Evolutionary conservation across 2,329 filamentous ascomycete species (phyloP), one percentile per base, ranked within the genome.

Genomic region (Cercospora sojina): DNA sequence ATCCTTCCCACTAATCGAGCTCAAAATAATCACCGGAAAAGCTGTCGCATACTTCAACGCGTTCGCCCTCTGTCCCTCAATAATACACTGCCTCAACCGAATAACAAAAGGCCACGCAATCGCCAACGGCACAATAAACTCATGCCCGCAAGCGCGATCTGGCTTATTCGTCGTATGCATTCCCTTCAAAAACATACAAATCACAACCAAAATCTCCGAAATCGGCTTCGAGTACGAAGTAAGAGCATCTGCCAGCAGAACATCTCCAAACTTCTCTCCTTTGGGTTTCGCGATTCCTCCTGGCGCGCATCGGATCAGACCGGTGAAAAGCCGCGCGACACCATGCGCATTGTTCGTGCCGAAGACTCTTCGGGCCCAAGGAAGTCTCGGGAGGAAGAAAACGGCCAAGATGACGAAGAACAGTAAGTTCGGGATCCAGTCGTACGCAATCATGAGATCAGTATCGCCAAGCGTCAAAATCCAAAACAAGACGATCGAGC

Each of bases 181-280:
- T 3, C 86, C 86, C 3, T 85, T 80, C 1, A 86, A 86, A 75
- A 96, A 87, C 94, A 97, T 97, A 86, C 93, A 98, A 29, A 93
- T 80, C 57, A 89, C 89, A 64, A 98, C 90, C 77, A 93, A 97
- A 12, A 97, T 81, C 78, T 99, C 95, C 25, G 90, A 94, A 29
- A 96, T 84, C 31, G 97, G 91, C 79, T 96, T 97, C 68, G 94
- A 90, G 78, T 98, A 99, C 74, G 91, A 96, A 49, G 95, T 99
- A 73, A 98, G 81, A 64, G 93, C 94, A 84, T 99, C 95, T 35
- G 95, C 93, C 18, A 99, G 87, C 66, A 99, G 81, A 61, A 98
- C 90, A 77, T 99, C 95, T 64, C 92, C 94, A 74, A 98, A 98
- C 76, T 96, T 97, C 63, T 94, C 93, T 78, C 97, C 91, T 72